Evolutionary conservation across 805 yeast genomes (phyloP).

Genomic region (Pichia californica): DNA sequence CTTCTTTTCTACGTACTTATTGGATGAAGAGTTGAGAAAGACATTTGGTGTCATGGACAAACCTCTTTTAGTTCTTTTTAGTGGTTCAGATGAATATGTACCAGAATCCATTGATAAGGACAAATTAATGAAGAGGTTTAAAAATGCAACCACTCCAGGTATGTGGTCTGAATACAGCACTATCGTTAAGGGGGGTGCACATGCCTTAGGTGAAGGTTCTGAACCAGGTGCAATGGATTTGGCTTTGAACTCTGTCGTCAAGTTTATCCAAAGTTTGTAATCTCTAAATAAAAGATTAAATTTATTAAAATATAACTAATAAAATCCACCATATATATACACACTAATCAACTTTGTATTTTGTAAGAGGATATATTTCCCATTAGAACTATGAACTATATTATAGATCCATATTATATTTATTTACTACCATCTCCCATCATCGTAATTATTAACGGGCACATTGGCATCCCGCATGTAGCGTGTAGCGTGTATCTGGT

Average conservation of each 20-base stretch:
- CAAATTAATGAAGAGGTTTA: conserved; percentile 45
- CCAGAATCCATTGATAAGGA: conserved; percentile 45
- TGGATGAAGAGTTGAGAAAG: conserved; percentile 31
- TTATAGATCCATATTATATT: no score
- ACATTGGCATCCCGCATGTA: no score
- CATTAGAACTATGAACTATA: no score
- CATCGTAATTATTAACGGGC: no score
- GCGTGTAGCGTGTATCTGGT: no score
- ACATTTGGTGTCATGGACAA: conserved; percentile 50
- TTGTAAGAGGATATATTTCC: no score
- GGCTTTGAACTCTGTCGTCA: conserved; percentile 11
- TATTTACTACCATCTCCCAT: no score
- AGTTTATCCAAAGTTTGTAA: conserved; percentile 7
- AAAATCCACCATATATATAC: no score
- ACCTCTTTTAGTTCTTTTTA: conserved; percentile 47
- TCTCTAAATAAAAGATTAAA: no score
- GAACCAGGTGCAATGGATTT: conserved; percentile 15
- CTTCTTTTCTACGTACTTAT: conserved; percentile 54
- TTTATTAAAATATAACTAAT: no score
- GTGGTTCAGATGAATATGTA: conserved; percentile 61
- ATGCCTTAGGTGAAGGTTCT: conserved; percentile 42
- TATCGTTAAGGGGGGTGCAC: conserved; percentile 52
- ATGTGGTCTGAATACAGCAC: conserved; percentile 52
- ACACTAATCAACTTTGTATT: no score
- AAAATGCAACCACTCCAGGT: conserved; percentile 30